phyloP scores from a whole-genome alignment of 441 rosid genomes.

The Croton setiger region DNA sequence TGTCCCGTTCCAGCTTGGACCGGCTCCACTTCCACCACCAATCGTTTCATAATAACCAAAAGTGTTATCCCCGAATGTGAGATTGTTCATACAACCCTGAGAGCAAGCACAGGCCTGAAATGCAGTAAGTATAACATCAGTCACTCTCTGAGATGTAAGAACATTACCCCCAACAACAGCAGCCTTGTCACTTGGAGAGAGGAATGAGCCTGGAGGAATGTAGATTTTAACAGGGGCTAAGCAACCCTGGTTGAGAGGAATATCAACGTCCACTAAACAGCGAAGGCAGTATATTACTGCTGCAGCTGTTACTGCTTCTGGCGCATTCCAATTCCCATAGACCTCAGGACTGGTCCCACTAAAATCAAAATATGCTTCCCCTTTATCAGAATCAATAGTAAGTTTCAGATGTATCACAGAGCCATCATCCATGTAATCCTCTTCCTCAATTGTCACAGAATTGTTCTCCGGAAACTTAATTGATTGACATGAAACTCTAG shows the following conservation, averaged over 20 bases:
- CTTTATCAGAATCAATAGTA: conserved; percentile 58
- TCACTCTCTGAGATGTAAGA: conserved; percentile 81
- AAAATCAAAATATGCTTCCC: conserved; percentile 91
- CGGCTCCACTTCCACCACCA: conserved; percentile 94
- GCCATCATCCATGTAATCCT: conserved; percentile 95
- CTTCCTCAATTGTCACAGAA: conserved; percentile 60
- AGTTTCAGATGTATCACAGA: conserved; percentile 72
- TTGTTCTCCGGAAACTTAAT: conserved; percentile 25
- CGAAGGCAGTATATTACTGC: conserved; percentile 96
- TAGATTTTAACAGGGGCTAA: conserved; percentile 76
- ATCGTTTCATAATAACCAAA: conserved; percentile 94
- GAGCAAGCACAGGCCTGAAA: conserved; percentile 96
- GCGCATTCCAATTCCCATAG: conserved; percentile 95
- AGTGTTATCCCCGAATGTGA: conserved; percentile 83
- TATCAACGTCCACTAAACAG: conserved; percentile 76
- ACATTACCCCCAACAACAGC: conserved; percentile 98
- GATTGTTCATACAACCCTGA: conserved; percentile 97
- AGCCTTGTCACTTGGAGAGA: conserved; percentile 89
- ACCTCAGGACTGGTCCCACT: conserved; percentile 90
- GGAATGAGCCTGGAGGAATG: conserved; percentile 75
- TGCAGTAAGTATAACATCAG: conserved; percentile 81
- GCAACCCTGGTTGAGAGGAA: conserved; percentile 95
- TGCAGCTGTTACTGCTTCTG: conserved; percentile 91
- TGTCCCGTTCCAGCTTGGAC: conserved; percentile 85
- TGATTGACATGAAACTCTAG: conserved; percentile 42